phyloP scores from a whole-genome alignment of 2,329 filamentous ascomycete species.

The Sordariomycetes sp. region DNA sequence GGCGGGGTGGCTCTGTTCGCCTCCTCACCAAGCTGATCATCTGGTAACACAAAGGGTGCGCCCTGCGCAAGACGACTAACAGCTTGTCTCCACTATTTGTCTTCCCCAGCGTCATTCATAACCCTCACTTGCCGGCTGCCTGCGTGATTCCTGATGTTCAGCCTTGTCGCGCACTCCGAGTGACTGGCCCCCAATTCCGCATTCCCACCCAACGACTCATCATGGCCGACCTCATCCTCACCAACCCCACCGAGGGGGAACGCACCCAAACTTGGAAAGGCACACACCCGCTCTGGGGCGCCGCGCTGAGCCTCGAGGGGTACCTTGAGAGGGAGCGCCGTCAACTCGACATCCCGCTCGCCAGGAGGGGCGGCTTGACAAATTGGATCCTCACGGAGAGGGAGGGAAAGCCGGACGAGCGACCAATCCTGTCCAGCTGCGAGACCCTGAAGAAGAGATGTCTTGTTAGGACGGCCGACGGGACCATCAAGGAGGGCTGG shows the following conservation, averaged over 20 bases:
- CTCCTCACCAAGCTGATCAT: too few species aligned
- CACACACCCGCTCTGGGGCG: slow-evolving; percentile 50
- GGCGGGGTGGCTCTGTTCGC: too few species aligned
- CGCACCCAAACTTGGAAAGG: slow-evolving; percentile 42
- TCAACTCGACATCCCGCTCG: slow-evolving; percentile 48
- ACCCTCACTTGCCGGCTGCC: too few species aligned
- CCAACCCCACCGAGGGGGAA: slow-evolving; percentile 46
- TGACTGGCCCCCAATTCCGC: too few species aligned
- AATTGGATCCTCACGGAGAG: slow-evolving; percentile 55
- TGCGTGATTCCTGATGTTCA: too few species aligned
- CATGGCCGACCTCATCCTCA: not conserved
- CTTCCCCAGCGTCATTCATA: too few species aligned
- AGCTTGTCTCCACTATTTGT: too few species aligned
- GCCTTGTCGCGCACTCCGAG: too few species aligned
- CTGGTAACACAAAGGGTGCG: too few species aligned
- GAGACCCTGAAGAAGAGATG: slow-evolving; percentile 55
- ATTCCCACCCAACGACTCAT: too few species aligned
- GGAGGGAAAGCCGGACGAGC: slow-evolving; percentile 20
- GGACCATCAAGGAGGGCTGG: slow-evolving; percentile 38
- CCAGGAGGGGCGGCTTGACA: slow-evolving; percentile 47
- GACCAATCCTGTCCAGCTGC: slow-evolving; percentile 53
- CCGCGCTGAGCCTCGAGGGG: slow-evolving; percentile 39
- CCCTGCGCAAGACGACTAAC: too few species aligned
- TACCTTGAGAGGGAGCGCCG: slow-evolving; percentile 53
- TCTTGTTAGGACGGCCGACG: slow-evolving; percentile 29